These are phyloP conservation scores for Talaromyces sp. DNA, from an alignment of 2,329 filamentous ascomycete species.

Conservation along the genomic window DNA sequence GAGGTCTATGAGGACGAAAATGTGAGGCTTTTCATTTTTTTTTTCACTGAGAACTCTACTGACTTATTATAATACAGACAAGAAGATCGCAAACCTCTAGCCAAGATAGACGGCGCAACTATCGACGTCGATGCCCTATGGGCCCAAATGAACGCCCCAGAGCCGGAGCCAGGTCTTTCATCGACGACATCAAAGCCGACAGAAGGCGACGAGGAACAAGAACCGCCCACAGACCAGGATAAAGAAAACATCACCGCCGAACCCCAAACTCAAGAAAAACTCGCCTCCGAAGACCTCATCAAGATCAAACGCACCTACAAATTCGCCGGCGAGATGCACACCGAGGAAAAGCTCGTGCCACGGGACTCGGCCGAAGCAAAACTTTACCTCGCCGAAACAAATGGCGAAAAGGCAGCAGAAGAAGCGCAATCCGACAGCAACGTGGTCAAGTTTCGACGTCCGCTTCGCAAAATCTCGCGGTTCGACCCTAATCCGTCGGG, in stretches of 20 bases:
- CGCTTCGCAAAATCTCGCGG: constrained; percentile 40
- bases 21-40: constrained; percentile 27
- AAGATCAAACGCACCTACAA: constrained; percentile 55
- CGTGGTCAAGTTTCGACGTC: constrained; percentile 29
- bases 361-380: constrained; percentile 53
- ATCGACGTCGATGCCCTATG: constrained; percentile 54
- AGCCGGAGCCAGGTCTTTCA: constrained; percentile 13
- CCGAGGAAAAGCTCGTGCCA: constrained; percentile 50
- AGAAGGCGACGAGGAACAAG: constrained; percentile 11
- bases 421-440: constrained; percentile 17
- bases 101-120: constrained; percentile 47
- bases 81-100: constrained; percentile 45
- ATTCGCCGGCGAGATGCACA: constrained; percentile 53
- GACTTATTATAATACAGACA: constrained; percentile 26
- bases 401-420: constrained; percentile 28
- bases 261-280: constrained; percentile 6
- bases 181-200: constrained; percentile 13
- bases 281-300: constrained; percentile 43
- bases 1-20: constrained; percentile 47
- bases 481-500: constrained; percentile 45
- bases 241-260: constrained; percentile 14
- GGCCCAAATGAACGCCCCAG: constrained; percentile 46
- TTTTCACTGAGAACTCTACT: background rate
- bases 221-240: constrained; percentile 9
- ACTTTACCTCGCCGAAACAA: constrained; percentile 44